These are phyloP conservation scores for Antrodiella citrinella DNA, from an alignment of 768 basidiomycete species.

Conservation along the genomic window DNA sequence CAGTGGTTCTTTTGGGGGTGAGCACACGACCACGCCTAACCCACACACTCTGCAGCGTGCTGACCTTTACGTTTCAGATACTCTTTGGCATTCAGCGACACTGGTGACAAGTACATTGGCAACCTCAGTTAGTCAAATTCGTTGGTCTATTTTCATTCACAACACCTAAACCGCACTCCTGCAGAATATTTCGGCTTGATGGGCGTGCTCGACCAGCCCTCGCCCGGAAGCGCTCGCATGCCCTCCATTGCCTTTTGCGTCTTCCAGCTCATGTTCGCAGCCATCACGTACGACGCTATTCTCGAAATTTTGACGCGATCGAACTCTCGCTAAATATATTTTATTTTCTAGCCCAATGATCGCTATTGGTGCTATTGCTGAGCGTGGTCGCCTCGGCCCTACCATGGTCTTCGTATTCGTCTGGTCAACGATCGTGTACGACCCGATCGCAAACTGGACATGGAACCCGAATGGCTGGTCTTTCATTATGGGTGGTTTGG, in stretches of 20 bases:
- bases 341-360: constrained; percentile 57
- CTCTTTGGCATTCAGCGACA: constrained; percentile 84
- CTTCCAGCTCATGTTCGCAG: constrained; percentile 89
- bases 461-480: constrained; percentile 85
- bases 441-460: constrained; percentile 94
- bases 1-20: constrained; percentile 96
- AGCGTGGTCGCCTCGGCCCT: constrained; percentile 80
- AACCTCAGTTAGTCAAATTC: constrained; percentile 70
- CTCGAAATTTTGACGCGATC: not conserved
- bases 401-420: constrained; percentile 83
- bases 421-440: constrained; percentile 83
- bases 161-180: no score
- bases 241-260: constrained; percentile 73
- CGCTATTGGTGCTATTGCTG: constrained; percentile 88
- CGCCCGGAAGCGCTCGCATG: constrained; percentile 61
- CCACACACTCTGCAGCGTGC: not conserved
- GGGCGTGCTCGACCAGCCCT: constrained; percentile 67
- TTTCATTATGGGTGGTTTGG: constrained; percentile 70
- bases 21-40: not conserved
- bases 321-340: constrained; percentile 5
- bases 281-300: constrained; percentile 54
- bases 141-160: no score
- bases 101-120: constrained; percentile 71
- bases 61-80: constrained; percentile 27
- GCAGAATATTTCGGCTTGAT: constrained; percentile 79